A percentile compares a stretch with the other conserved stretches of the same genome.
These are phyloP conservation scores for Rhytidiadelphus loreus DNA, from an alignment of 225 moss, liverwort and hornwort species.

Conservation along the genomic window DNA sequence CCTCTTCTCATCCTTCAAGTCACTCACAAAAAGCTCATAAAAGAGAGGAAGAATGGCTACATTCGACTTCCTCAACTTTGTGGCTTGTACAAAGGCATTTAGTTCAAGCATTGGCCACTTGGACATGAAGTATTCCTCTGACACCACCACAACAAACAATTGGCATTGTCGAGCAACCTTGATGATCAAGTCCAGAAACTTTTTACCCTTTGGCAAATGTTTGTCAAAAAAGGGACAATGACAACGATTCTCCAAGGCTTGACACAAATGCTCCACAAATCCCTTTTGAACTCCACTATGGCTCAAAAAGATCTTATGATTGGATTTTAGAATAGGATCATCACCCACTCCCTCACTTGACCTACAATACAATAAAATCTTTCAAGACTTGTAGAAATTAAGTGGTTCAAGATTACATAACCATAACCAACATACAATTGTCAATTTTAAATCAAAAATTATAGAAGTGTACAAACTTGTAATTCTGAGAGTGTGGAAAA, in stretches of 20 bases:
- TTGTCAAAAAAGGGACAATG: not conserved
- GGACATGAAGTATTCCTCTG: not conserved
- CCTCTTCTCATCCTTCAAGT: not conserved
- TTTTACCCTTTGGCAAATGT: not conserved
- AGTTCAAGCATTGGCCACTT: not conserved
- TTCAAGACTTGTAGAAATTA: not conserved
- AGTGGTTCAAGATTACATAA: not conserved
- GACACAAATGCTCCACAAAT: not conserved
- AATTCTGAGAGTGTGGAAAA: not conserved
- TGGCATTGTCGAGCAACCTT: not conserved
- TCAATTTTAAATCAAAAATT: not conserved
- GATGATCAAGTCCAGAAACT: not conserved
- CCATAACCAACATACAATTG: not conserved
- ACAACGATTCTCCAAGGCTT: not conserved
- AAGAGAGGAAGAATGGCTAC: not conserved
- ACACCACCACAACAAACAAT: not conserved
- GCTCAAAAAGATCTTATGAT: not conserved
- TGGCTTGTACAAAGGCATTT: not conserved
- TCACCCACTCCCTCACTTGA: not conserved
- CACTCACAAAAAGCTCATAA: not conserved
- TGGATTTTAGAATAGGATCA: not conserved
- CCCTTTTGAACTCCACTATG: not conserved
- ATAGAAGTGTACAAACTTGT: not conserved
- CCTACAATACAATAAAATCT: not conserved
- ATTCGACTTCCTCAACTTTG: fast-evolving